Conservation (phyloP, 768 basidiomycete species). For the Nidularia sp. region DNA sequence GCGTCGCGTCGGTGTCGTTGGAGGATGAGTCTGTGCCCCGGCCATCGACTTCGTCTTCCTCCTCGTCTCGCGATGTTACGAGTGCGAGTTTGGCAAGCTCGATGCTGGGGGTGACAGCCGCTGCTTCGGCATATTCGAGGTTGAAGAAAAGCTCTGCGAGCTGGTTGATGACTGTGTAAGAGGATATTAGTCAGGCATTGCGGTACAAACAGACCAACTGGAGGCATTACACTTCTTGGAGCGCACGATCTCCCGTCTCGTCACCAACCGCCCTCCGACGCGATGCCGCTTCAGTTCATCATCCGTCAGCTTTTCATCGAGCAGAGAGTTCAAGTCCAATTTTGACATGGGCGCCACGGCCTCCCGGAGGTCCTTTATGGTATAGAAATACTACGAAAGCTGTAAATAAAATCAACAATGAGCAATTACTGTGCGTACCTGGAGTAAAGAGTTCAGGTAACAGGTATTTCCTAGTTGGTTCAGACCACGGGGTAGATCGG, state of each 20-base stretch:
- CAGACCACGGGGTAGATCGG: constrained; percentile 78
- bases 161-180: constrained; percentile 65
- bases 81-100: constrained; percentile 90
- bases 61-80: constrained; percentile 86
- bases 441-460: constrained; percentile 77
- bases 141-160: constrained; percentile 77
- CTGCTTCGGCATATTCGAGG: constrained; percentile 59
- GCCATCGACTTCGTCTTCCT: constrained; percentile 73
- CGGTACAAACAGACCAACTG: background rate
- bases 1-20: constrained; percentile 84
- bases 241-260: constrained; percentile 73
- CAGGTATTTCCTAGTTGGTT: constrained; percentile 90
- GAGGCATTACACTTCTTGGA: constrained; percentile 72
- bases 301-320: constrained; percentile 71
- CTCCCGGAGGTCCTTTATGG: constrained; percentile 85
- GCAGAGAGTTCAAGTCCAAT: constrained; percentile 48
- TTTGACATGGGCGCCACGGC: constrained; percentile 62
- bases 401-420: background rate
- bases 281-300: constrained; percentile 81
- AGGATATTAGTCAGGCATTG: constrained; percentile 6
- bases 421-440: constrained; percentile 32
- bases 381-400: constrained; percentile 82
- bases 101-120: constrained; percentile 77
- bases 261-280: constrained; percentile 84
- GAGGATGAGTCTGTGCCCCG: constrained; percentile 77